These are phyloP conservation scores for Gynochthodes officinalis DNA, from an alignment of 257 asterid species.

Conservation along the genomic window DNA sequence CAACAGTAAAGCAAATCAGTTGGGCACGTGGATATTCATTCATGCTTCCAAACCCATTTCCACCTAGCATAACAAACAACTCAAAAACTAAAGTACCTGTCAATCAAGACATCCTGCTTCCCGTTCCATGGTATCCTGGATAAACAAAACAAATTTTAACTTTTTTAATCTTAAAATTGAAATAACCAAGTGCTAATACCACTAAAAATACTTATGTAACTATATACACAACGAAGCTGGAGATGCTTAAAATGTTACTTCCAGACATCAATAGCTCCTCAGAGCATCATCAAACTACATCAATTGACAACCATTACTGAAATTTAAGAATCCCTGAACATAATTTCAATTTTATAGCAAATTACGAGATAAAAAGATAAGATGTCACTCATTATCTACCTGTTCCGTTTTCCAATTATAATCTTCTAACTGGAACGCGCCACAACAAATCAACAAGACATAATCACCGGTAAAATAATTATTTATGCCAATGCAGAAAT, in stretches of 20 bases:
- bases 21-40: background rate
- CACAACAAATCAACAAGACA: background rate
- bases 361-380: background rate
- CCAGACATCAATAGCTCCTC: background rate
- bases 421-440: background rate
- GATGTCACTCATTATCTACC: background rate
- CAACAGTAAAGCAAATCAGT: constrained; percentile 21
- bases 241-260: background rate
- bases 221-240: background rate
- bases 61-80: background rate
- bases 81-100: constrained; percentile 51
- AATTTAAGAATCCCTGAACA: no score
- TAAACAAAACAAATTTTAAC: constrained; percentile 18
- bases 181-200: background rate
- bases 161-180: background rate
- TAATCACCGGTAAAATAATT: no score
- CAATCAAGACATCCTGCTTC: constrained; percentile 85
- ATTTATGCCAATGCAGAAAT: background rate
- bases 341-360: background rate
- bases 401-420: background rate
- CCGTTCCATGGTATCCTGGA: constrained; percentile 99
- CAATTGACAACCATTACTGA: background rate
- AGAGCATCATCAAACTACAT: background rate
- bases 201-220: background rate
- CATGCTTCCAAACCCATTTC: background rate